phyloP scores from a whole-genome alignment of 1,284 basidiomycete species.

The Thelephora terrestris region DNA sequence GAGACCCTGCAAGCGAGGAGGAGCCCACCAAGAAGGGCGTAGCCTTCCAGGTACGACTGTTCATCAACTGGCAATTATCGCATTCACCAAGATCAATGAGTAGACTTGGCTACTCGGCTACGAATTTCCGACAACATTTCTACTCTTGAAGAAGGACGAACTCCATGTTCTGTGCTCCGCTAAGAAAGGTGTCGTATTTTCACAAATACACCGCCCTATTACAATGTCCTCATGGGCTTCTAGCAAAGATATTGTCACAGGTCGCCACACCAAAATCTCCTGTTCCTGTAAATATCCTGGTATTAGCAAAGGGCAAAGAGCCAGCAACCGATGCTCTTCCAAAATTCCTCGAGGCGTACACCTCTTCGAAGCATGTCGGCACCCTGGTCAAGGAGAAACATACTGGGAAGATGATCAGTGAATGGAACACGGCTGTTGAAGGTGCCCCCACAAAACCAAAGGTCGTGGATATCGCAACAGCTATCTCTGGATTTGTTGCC shows the following conservation, averaged over 20 bases:
- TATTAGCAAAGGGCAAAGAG: slow-evolving; percentile 68
- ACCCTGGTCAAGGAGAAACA: slow-evolving; percentile 69
- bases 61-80: background rate
- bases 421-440: slow-evolving; percentile 62
- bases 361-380: slow-evolving; percentile 51
- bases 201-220: background rate
- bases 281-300: slow-evolving; percentile 56
- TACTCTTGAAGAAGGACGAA: slow-evolving; percentile 71
- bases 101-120: slow-evolving; percentile 95
- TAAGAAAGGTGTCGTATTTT: slow-evolving; percentile 61
- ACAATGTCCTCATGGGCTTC: slow-evolving; percentile 13
- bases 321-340: slow-evolving; percentile 56
- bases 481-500: slow-evolving; percentile 73
- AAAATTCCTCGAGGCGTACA: slow-evolving; percentile 49
- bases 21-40: slow-evolving; percentile 83
- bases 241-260: slow-evolving; percentile 70
- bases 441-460: slow-evolving; percentile 54
- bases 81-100: slow-evolving; percentile 5
- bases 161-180: slow-evolving; percentile 80
- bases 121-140: slow-evolving; percentile 91
- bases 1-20: slow-evolving; percentile 78
- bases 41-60: slow-evolving; percentile 67
- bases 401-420: slow-evolving; percentile 69
- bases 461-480: slow-evolving; percentile 67
- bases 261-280: slow-evolving; percentile 43